Evolutionary conservation across 768 basidiomycete genomes (phyloP).

Genomic region (Suillus hirtellus): DNA sequence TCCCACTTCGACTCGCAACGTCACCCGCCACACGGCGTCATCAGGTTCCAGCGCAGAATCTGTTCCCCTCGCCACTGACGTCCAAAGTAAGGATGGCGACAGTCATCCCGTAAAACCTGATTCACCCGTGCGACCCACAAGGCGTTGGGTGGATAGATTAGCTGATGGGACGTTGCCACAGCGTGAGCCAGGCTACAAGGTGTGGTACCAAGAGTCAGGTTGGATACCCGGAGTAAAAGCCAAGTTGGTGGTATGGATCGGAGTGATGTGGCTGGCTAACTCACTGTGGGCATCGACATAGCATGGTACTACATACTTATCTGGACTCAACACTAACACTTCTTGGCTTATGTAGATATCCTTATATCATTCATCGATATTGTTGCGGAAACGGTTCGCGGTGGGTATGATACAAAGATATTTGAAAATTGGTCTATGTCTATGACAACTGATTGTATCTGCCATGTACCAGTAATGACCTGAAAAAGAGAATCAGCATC

Average conservation of each 20-base stretch:
- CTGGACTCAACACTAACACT: not conserved
- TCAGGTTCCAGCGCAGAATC: constrained; percentile 12
- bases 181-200: constrained; percentile 25
- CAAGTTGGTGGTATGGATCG: constrained; percentile 41
- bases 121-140: constrained; percentile 38
- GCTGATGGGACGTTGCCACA: constrained; percentile 33
- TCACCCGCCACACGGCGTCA: constrained; percentile 9
- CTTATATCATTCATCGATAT: constrained; percentile 7
- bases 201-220: constrained; percentile 33
- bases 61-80: constrained; percentile 13
- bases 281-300: constrained; percentile 47
- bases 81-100: constrained; percentile 26
- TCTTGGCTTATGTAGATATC: not conserved
- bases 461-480: not conserved
- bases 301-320: constrained; percentile 2
- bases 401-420: not conserved
- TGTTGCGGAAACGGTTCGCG: no score
- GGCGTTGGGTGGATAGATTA: constrained; percentile 54
- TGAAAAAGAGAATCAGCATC: constrained; percentile 21
- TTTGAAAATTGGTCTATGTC: not conserved
- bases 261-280: constrained; percentile 67
- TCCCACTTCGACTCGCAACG: constrained; percentile 19
- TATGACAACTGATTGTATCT: not conserved
- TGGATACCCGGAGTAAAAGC: constrained; percentile 43
- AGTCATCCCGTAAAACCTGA: constrained; percentile 38